Conservation (phyloP, 140 eudicot species). For the Ambrosia hybrid region DNA sequence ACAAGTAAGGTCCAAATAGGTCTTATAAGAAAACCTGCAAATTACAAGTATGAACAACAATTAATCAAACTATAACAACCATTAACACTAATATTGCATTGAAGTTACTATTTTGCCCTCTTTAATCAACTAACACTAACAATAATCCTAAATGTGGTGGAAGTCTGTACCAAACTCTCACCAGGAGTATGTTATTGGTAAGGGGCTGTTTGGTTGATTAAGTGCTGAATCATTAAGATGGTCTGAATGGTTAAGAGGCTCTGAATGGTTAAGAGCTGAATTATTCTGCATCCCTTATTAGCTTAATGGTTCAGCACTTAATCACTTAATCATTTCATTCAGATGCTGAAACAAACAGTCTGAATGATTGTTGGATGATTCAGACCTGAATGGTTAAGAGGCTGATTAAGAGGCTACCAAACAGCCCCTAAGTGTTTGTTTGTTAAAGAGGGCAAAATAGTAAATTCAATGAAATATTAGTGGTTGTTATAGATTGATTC, state of each 20-base stretch:
- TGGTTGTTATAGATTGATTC: slow-evolving; percentile 1
- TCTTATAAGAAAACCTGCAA: neutral
- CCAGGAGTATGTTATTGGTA: neutral
- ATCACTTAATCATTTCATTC: too few species aligned
- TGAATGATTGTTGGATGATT: neutral
- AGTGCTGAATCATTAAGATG: too few species aligned
- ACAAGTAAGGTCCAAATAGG: too few species aligned
- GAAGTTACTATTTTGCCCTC: slow-evolving; percentile 1
- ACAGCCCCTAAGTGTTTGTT: too few species aligned
- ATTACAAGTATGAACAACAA: neutral
- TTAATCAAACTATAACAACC: slow-evolving; percentile 1
- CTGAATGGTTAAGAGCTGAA: too few species aligned
- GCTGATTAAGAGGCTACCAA: too few species aligned
- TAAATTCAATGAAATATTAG: slow-evolving; percentile 1
- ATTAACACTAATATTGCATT: neutral
- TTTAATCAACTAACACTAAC: neutral
- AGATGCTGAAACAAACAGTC: too few species aligned
- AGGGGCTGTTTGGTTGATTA: too few species aligned
- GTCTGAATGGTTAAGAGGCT: too few species aligned
- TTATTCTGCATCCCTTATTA: too few species aligned
- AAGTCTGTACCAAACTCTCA: slow-evolving; percentile 3
- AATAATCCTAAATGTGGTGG: neutral
- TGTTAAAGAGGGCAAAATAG: slow-evolving; percentile 5
- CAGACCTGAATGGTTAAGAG: too few species aligned
- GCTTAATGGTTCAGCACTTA: too few species aligned